phyloP scores from a whole-genome alignment of 805 yeast species.

The Nakazawaea ishiwadae region DNA sequence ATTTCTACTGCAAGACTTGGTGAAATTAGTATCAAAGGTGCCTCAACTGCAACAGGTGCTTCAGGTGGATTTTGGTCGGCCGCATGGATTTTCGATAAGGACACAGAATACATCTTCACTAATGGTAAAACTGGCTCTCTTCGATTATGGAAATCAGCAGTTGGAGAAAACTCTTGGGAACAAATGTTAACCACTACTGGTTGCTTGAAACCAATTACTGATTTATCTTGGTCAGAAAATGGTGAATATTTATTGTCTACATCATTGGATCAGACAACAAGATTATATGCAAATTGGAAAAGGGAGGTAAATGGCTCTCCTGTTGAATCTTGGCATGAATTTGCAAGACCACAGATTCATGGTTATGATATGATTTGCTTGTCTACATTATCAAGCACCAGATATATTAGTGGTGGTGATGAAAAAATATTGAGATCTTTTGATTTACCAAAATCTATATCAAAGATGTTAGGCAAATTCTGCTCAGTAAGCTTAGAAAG shows the following conservation, averaged over 20 bases:
- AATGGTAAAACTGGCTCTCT: conserved; percentile 93
- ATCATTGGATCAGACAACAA: conserved; percentile 90
- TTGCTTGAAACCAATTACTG: conserved; percentile 69
- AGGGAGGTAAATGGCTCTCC: conserved; percentile 15
- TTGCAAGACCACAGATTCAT: conserved; percentile 96
- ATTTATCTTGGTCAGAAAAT: conserved; percentile 64
- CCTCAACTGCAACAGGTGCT: conserved; percentile 97
- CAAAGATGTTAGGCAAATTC: conserved; percentile 50
- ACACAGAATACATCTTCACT: conserved; percentile 57
- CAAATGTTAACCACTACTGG: conserved; percentile 68
- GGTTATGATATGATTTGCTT: conserved; percentile 94
- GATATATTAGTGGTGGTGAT: conserved; percentile 91
- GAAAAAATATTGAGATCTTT: conserved; percentile 89
- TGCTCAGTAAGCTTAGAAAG: conserved; percentile 36
- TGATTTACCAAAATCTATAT: conserved; percentile 80
- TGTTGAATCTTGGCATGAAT: conserved; percentile 71
- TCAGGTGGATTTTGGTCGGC: conserved; percentile 62
- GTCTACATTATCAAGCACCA: conserved; percentile 50
- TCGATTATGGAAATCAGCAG: conserved; percentile 58
- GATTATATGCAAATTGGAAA: conserved; percentile 69
- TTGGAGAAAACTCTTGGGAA: conserved; percentile 33
- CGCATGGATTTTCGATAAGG: conserved; percentile 56
- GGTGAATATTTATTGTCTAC: conserved; percentile 72
- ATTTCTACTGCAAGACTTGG: conserved; percentile 77
- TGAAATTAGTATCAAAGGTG: conserved; percentile 92